phyloP scores from a whole-genome alignment of 257 asterid species.

The Solanum peruvianum region DNA sequence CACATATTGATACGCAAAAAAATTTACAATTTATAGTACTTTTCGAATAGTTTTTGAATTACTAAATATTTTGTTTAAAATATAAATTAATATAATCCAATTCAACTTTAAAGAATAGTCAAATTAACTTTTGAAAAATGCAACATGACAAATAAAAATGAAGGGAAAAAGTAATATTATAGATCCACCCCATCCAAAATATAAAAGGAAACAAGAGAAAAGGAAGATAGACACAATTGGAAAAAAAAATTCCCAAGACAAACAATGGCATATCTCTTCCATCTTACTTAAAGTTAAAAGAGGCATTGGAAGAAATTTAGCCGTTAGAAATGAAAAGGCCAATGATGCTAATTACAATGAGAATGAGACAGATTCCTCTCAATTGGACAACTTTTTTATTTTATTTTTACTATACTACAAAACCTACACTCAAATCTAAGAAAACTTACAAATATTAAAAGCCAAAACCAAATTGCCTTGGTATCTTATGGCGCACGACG shows the following conservation, averaged over 20 bases:
- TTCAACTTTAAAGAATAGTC: too few species aligned
- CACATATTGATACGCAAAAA: too few species aligned
- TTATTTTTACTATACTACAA: slow-evolving; percentile 3
- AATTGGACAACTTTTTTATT: slow-evolving; percentile 22
- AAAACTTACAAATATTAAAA: slow-evolving; percentile 5
- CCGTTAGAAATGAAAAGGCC: slow-evolving; percentile 29
- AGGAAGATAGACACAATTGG: neutral
- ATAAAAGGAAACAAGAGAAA: neutral
- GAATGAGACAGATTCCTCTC: slow-evolving; percentile 32
- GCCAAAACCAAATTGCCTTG: slow-evolving; percentile 7
- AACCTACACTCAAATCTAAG: slow-evolving; percentile 35
- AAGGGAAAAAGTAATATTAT: neutral
- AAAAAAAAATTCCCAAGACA: neutral
- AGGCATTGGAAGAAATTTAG: neutral
- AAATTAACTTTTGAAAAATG: too few species aligned
- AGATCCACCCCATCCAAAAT: neutral
- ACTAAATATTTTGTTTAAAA: too few species aligned
- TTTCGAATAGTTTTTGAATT: too few species aligned
- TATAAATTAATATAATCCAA: too few species aligned
- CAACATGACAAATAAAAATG: too few species aligned
- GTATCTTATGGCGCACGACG: slow-evolving; percentile 28
- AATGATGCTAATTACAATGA: slow-evolving; percentile 38
- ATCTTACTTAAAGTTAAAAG: neutral
- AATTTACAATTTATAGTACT: too few species aligned
- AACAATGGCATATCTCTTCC: neutral